phyloP scores from a whole-genome alignment of 331 rosid species.

The Acacia pycnantha region DNA sequence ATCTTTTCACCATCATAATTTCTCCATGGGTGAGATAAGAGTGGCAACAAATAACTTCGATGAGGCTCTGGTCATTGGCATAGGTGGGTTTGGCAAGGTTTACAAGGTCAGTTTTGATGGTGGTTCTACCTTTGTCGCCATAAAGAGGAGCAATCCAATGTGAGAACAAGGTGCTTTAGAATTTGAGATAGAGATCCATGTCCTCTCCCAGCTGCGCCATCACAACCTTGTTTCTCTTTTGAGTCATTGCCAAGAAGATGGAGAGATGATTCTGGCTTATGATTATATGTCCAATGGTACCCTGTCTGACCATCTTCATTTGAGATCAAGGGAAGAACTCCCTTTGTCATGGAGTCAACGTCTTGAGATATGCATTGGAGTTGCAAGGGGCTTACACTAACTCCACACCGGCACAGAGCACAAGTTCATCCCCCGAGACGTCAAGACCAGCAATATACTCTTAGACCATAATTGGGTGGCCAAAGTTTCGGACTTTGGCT shows the following conservation, averaged over 20 bases:
- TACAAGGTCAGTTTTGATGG: slow-evolving; percentile 35
- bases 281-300: slow-evolving; percentile 49
- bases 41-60: slow-evolving; percentile 38
- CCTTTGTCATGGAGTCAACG: slow-evolving; percentile 49
- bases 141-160: slow-evolving; percentile 40
- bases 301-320: slow-evolving; percentile 45
- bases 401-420: slow-evolving; percentile 42
- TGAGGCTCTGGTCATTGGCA: slow-evolving; percentile 32
- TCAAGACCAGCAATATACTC: slow-evolving; percentile 57
- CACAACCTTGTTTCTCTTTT: slow-evolving; percentile 45
- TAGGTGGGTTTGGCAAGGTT: slow-evolving; percentile 52
- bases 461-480: slow-evolving; percentile 51
- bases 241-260: slow-evolving; percentile 58
- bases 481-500: slow-evolving; percentile 59
- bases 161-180: slow-evolving; percentile 54
- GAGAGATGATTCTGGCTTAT: slow-evolving; percentile 53
- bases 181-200: slow-evolving; percentile 46
- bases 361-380: slow-evolving; percentile 53
- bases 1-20: not conserved
- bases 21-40: slow-evolving; percentile 35
- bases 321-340: slow-evolving; percentile 20
- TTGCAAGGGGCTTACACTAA: slow-evolving; percentile 52
- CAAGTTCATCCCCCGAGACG: slow-evolving; percentile 54
- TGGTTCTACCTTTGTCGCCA: slow-evolving; percentile 37
- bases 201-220: slow-evolving; percentile 48